phyloP scores from a whole-genome alignment of 208 protist species.

The Trypanosoma melophagium region DNA sequence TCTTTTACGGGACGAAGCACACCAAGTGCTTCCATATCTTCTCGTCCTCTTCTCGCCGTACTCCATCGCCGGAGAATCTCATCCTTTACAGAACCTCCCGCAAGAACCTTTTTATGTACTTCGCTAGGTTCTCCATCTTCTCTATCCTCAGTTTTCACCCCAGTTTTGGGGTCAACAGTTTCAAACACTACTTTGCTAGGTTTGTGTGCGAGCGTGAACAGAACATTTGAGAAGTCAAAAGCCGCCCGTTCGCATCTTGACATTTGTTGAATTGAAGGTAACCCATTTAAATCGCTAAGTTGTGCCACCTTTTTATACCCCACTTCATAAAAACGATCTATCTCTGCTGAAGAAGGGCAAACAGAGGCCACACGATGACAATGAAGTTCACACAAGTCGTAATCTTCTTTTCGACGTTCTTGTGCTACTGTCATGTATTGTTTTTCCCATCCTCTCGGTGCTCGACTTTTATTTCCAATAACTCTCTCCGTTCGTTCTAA shows the following conservation, averaged over 20 bases:
- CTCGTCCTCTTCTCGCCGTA: slow-evolving; percentile 29
- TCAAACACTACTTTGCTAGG: slow-evolving; percentile 75
- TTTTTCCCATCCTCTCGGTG: slow-evolving; percentile 59
- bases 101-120: slow-evolving; percentile 51
- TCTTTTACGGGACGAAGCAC: slow-evolving; percentile 33
- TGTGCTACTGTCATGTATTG: slow-evolving; percentile 54
- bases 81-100: slow-evolving; percentile 42
- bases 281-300: slow-evolving; percentile 1
- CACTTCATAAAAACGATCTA: slow-evolving; percentile 40
- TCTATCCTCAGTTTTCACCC: slow-evolving; percentile 22
- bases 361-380: slow-evolving; percentile 40
- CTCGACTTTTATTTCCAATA: slow-evolving; percentile 60
- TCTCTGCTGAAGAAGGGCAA: slow-evolving; percentile 37
- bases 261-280: slow-evolving; percentile 44
- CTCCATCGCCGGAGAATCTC: slow-evolving; percentile 60
- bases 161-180: slow-evolving; percentile 28
- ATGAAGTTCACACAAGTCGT: slow-evolving; percentile 41
- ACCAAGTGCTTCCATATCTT: slow-evolving; percentile 48
- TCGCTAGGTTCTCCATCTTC: slow-evolving; percentile 35
- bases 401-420: slow-evolving; percentile 51
- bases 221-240: slow-evolving; percentile 44
- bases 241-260: slow-evolving; percentile 69
- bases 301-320: slow-evolving; percentile 17
- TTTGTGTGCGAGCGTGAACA: slow-evolving; percentile 76
- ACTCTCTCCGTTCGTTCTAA: slow-evolving; percentile 52